A percentile compares a stretch with the other conserved stretches of the same genome.
Evolutionary conservation across 305 asterid species (phyloP).

Genomic region (Striga hermonthica): DNA sequence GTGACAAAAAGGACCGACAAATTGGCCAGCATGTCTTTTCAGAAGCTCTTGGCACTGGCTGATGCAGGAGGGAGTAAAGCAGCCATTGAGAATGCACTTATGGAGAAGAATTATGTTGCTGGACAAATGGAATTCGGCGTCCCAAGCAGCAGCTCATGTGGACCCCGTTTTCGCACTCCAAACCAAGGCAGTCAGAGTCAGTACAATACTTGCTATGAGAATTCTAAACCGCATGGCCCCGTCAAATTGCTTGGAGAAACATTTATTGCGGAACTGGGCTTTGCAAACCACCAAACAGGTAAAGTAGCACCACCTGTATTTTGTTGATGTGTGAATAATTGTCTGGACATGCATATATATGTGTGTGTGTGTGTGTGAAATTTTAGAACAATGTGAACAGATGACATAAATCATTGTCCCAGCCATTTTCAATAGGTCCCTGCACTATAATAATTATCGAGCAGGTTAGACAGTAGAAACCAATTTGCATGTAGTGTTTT

Average conservation of each 20-base stretch:
- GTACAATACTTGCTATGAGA: constrained; percentile 31
- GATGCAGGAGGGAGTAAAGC: constrained; percentile 41
- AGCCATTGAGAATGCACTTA: constrained; percentile 31
- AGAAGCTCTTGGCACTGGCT: constrained; percentile 51
- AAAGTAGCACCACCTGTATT: constrained; percentile 24
- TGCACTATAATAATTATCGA: background rate
- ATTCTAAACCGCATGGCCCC: constrained; percentile 30
- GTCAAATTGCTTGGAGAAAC: constrained; percentile 30
- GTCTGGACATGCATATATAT: background rate
- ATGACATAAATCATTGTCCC: background rate
- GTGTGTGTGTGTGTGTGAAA: no score
- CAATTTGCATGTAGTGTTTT: constrained; percentile 9
- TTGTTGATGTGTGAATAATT: background rate
- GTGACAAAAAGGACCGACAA: constrained; percentile 28
- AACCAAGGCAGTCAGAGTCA: constrained; percentile 33
- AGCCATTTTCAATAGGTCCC: background rate
- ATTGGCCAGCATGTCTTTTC: constrained; percentile 40
- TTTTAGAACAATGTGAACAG: no score
- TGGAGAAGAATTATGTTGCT: constrained; percentile 8
- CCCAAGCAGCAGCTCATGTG: constrained; percentile 28
- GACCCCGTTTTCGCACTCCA: constrained; percentile 28
- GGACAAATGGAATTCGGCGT: background rate
- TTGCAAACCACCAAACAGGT: constrained; percentile 31
- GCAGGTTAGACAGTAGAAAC: background rate
- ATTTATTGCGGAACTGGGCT: constrained; percentile 18